Evolutionary conservation across 257 asterid species (phyloP).

Genomic region (Voacanga thouarsii): DNA sequence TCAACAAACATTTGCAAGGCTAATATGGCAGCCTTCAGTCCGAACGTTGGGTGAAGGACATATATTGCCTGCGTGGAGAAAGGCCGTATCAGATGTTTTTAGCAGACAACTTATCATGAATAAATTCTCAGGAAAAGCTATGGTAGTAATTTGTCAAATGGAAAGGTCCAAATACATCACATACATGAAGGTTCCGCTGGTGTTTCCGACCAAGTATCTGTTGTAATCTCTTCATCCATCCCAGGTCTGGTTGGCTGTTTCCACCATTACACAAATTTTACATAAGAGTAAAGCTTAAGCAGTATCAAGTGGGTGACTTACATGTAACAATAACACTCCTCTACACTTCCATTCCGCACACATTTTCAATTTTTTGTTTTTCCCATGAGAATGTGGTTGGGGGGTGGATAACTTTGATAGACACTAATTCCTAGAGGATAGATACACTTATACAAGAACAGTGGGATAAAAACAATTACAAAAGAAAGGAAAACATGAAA

Average conservation of each 20-base stretch:
- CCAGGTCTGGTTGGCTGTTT: constrained; percentile 96
- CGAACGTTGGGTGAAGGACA: constrained; percentile 90
- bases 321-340: not conserved
- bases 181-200: constrained; percentile 91
- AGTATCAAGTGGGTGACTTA: not conserved
- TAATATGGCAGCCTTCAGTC: constrained; percentile 80
- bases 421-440: not conserved
- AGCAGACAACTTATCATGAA: constrained; percentile 1
- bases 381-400: not conserved
- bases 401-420: not conserved
- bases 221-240: constrained; percentile 90
- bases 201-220: constrained; percentile 97
- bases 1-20: constrained; percentile 78
- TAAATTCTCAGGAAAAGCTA: not conserved
- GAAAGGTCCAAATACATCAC: constrained; percentile 15
- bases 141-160: not conserved
- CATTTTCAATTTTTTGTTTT: not conserved
- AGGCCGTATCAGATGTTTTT: constrained; percentile 9
- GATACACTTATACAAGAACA: not conserved
- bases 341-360: not conserved
- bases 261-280: constrained; percentile 9
- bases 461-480: not conserved
- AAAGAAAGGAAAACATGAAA: not conserved
- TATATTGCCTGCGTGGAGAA: constrained; percentile 66
- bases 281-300: not conserved